Evolutionary conservation across 2,329 filamentous ascomycete species (phyloP).

Genomic region (Neocucurbitaria cava): DNA sequence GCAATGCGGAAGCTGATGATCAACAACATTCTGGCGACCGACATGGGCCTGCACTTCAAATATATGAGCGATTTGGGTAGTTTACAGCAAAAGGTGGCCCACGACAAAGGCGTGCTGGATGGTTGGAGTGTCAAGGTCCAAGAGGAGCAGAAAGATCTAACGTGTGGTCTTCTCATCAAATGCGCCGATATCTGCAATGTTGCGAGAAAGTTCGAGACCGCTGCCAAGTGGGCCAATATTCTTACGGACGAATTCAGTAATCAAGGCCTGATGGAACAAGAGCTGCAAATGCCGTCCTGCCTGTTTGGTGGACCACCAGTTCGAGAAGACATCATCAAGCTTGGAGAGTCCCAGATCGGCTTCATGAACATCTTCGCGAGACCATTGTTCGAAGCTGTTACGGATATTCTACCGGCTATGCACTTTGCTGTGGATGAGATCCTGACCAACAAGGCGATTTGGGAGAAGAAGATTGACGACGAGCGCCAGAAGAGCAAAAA

Average conservation of each 20-base stretch:
- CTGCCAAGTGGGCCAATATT: conserved; percentile 88
- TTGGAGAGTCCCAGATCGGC: conserved; percentile 86
- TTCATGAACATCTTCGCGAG: conserved; percentile 98
- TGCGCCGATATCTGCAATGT: conserved; percentile 99
- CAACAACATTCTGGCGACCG: conserved; percentile 94
- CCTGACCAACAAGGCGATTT: conserved; percentile 75
- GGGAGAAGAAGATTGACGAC: conserved; percentile 71
- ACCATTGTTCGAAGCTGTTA: conserved; percentile 87
- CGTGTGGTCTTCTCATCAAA: conserved; percentile 94
- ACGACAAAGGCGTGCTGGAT: conserved; percentile 67
- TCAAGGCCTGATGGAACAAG: conserved; percentile 88
- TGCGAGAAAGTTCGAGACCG: conserved; percentile 81
- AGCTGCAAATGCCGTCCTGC: conserved; percentile 85
- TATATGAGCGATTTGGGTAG: conserved; percentile 91
- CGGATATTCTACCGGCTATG: conserved; percentile 85
- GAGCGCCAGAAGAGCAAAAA: conserved; percentile 63
- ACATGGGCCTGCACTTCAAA: conserved; percentile 96
- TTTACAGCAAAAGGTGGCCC: conserved; percentile 77
- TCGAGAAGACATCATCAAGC: conserved; percentile 80
- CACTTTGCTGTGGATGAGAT: conserved; percentile 84
- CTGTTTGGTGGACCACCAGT: conserved; percentile 81
- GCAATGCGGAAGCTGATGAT: conserved; percentile 91
- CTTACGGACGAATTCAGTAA: conserved; percentile 95
- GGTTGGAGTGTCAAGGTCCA: conserved; percentile 78
- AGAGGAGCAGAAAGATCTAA: conserved; percentile 77